phyloP scores from a whole-genome alignment of 345 rosid genomes.

The Citrus cavaleriei region DNA sequence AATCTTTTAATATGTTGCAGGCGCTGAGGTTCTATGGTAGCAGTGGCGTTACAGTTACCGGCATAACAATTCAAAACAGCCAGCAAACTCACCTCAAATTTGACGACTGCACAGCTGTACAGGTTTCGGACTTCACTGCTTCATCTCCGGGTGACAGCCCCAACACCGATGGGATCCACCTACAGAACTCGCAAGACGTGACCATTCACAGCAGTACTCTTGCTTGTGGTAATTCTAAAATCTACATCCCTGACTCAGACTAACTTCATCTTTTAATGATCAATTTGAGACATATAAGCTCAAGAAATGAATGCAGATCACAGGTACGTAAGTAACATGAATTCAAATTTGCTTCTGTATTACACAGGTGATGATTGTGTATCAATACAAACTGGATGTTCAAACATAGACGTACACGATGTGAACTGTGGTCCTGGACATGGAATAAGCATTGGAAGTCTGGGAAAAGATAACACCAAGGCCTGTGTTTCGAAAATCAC shows the following conservation, averaged over 20 bases:
- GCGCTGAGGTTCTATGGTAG: constrained; percentile 86
- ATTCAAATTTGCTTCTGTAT: neutral
- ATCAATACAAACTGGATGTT: constrained; percentile 86
- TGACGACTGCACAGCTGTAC: constrained; percentile 55
- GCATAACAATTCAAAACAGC: constrained; percentile 87
- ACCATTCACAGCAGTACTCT: constrained; percentile 50
- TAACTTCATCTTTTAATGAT: neutral
- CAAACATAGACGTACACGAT: constrained; percentile 60
- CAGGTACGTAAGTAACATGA: neutral
- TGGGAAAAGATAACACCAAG: constrained; percentile 63
- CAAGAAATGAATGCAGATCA: neutral
- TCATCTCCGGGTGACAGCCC: constrained; percentile 79
- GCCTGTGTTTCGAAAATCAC: constrained; percentile 87
- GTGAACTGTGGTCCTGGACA: constrained; percentile 92
- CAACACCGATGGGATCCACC: constrained; percentile 86
- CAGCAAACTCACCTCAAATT: constrained; percentile 89
- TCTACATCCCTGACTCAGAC: neutral
- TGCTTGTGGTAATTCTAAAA: constrained; percentile 63
- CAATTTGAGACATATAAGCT: neutral
- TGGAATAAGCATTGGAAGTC: constrained; percentile 90
- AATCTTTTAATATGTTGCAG: constrained; percentile 33
- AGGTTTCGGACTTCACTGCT: constrained; percentile 53
- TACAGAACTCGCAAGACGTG: constrained; percentile 71
- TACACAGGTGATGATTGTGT: constrained; percentile 86
- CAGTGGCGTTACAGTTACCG: constrained; percentile 54